These are phyloP conservation scores for Sarocladium kiliense DNA, from an alignment of 2,329 filamentous ascomycete genomes.

Conservation along the genomic window DNA sequence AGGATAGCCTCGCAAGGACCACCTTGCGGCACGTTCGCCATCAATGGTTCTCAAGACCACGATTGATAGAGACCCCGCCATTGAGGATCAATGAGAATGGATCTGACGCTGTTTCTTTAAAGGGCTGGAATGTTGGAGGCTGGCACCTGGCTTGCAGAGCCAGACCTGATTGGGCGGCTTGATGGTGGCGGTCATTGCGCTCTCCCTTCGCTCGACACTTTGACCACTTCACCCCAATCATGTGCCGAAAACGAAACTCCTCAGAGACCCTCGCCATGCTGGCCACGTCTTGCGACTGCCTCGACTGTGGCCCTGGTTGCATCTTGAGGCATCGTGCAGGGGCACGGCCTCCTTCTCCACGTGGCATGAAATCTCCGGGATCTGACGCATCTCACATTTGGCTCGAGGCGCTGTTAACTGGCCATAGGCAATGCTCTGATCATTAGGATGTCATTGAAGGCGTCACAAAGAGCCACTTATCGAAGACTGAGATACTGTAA, in stretches of 20 bases:
- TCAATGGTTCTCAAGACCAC: conserved; percentile 13
- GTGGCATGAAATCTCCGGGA: background rate
- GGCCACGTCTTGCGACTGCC: background rate
- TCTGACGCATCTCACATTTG: background rate
- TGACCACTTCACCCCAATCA: background rate
- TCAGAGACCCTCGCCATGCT: background rate
- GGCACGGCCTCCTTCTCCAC: background rate
- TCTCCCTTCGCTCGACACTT: conserved; percentile 1
- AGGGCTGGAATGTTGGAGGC: conserved; percentile 7
- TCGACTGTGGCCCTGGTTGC: background rate
- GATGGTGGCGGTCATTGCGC: background rate
- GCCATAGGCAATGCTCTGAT: no score
- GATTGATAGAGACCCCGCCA: conserved; percentile 11
- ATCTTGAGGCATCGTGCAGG: background rate
- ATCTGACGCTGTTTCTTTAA: background rate
- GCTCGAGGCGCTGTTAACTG: no score
- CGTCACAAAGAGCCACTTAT: no score
- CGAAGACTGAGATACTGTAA: no score
- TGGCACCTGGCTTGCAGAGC: background rate
- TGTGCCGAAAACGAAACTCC: background rate
- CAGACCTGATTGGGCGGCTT: background rate
- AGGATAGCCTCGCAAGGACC: conserved; percentile 5
- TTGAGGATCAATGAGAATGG: conserved; percentile 8
- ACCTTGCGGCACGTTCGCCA: conserved; percentile 15
- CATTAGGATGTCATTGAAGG: no score